A percentile compares a stretch with the other conserved stretches of the same genome.
phyloP scores from a whole-genome alignment of 805 yeast genomes.

The Suhomyces faveliae region DNA sequence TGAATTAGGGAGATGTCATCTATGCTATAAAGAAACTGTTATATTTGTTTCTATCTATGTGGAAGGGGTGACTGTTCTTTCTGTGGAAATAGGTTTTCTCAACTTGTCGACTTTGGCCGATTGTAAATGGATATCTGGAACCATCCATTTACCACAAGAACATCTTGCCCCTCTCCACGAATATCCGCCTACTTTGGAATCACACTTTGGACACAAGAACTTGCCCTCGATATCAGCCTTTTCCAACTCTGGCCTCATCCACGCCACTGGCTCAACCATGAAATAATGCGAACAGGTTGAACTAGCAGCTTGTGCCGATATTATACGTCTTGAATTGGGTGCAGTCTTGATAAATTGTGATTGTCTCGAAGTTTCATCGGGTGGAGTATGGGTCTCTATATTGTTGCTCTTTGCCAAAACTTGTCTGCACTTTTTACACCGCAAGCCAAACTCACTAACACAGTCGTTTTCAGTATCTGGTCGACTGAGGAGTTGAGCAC shows the following conservation, averaged over 20 bases:
- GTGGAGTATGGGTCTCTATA: conserved; percentile 64
- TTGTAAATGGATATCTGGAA: conserved; percentile 84
- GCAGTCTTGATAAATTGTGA: conserved; percentile 64
- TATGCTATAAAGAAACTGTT: neutral
- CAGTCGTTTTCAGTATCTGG: neutral
- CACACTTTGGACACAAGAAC: conserved; percentile 80
- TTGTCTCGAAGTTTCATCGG: conserved; percentile 63
- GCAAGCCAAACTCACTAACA: conserved; percentile 36
- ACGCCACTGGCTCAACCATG: conserved; percentile 72
- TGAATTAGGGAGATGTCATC: neutral
- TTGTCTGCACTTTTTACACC: conserved; percentile 84
- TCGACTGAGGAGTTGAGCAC: conserved; percentile 13
- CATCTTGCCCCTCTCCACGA: conserved; percentile 94
- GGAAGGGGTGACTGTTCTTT: no score
- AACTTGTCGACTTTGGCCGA: conserved; percentile 69
- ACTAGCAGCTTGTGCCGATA: conserved; percentile 57
- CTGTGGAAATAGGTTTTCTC: neutral
- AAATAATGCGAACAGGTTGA: conserved; percentile 78
- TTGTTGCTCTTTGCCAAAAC: conserved; percentile 62
- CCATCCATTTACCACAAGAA: conserved; percentile 93
- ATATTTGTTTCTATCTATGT: neutral
- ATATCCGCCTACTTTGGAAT: conserved; percentile 83
- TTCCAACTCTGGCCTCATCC: conserved; percentile 86
- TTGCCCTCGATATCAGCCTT: conserved; percentile 83
- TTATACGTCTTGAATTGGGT: conserved; percentile 57